Base-by-base conservation (phyloP, 1,284 basidiomycete species). In the Microbotryomycetes sp. region DNA sequence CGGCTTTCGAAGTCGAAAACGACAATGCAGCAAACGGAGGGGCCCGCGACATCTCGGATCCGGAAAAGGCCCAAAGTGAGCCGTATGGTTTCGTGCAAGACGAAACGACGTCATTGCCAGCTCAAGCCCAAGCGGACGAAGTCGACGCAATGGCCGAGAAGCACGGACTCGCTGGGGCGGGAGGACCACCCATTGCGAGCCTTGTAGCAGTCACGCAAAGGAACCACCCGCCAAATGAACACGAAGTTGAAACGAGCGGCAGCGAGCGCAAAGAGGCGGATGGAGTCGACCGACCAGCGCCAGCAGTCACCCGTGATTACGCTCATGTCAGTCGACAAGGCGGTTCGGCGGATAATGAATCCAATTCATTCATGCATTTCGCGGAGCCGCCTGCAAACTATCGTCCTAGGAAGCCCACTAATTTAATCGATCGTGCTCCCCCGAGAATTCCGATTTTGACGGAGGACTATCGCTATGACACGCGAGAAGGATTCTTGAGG, bases 391-490 rank as follows among this genome's bases (percentile, higher is more conserved):
- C 57, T 1, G 57, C 61, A 21, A 59, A 60, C 29, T 65, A 60
- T 45, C 59, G 64, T 30, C 53, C 59, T 1, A 23, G 45, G 4
- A 21, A 31, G 18, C 57, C 46, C 16, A 51, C 16, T 4, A 24
- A 62, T 3, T 53, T 56, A 15, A 56, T 62, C 26, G 57, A 61
- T 46, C n/a, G 62, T n/a, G 52, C 61, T 16, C 69, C 70, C 28
- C 63, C 69, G 18, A 61, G 62, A 29, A 62, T 57, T 6, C 81
- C 84, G 0, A 71, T 81, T 1, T 71, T 87, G 47, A 76, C 78
- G 4, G 81, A 82, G 24, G 80, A 81, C 54, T 78, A 82, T 68
- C 76, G 85, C 35, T 86, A 84, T 72, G 86, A 85, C 70, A 59
- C 73, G 9, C 75, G 74, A 13, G 85, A 86, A 64, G 76, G 59